A percentile compares a stretch with the other conserved stretches of the same genome.
phyloP scores from a whole-genome alignment of 2,329 filamentous ascomycete genomes.

The Pyrenophora tritici-repentis region DNA sequence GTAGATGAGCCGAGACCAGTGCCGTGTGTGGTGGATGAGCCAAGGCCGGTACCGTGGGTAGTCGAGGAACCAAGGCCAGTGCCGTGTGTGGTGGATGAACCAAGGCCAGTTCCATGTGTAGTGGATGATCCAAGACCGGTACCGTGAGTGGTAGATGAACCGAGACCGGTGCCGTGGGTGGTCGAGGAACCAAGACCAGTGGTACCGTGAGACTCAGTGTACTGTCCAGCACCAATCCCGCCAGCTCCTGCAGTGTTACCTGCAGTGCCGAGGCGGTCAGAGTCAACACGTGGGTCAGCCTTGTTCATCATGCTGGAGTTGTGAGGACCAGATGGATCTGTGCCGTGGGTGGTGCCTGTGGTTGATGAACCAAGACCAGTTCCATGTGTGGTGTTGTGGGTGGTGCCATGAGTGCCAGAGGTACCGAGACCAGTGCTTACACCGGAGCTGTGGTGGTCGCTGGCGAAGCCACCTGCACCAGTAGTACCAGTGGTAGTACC shows the following conservation, averaged over 20 bases:
- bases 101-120: constrained; percentile 12
- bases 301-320: constrained; percentile 31
- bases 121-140: constrained; percentile 25
- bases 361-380: constrained; percentile 4
- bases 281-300: constrained; percentile 41
- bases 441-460: constrained; percentile 5
- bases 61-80: not conserved
- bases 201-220: constrained; percentile 2
- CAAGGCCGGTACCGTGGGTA: not conserved
- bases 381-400: constrained; percentile 2
- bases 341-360: constrained; percentile 1
- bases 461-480: constrained; percentile 3
- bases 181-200: not conserved
- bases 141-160: constrained; percentile 11
- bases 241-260: constrained; percentile 35
- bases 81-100: constrained; percentile 12
- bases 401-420: constrained; percentile 1
- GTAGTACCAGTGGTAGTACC: constrained; percentile 15
- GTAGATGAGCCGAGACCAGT: constrained; percentile 10
- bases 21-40: not conserved
- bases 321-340: constrained; percentile 40
- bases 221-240: constrained; percentile 16
- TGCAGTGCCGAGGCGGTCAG: constrained; percentile 28
- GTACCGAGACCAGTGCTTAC: constrained; percentile 7
- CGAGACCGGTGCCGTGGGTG: too few species aligned